phyloP scores from a whole-genome alignment of 352 stramenopile genomes.

The Globisporangium middletonii region DNA sequence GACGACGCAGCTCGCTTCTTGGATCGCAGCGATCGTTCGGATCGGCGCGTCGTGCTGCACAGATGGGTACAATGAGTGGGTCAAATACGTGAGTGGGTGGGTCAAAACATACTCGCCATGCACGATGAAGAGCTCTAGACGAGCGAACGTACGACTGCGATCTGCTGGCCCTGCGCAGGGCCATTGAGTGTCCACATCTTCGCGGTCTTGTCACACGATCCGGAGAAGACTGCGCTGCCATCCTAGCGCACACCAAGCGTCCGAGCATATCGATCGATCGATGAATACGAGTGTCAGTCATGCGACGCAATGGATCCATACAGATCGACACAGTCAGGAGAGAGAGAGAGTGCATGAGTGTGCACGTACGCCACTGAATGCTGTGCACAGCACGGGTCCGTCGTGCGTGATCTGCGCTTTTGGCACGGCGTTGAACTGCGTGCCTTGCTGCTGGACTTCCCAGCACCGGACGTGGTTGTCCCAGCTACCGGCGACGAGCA shows the following conservation, averaged over 20 bases:
- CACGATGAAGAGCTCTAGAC: neutral
- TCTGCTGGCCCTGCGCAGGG: constrained; percentile 66
- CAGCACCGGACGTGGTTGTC: constrained; percentile 82
- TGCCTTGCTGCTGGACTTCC: constrained; percentile 71
- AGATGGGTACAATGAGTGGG: neutral
- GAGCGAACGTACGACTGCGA: constrained; percentile 47
- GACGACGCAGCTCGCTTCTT: constrained; percentile 86
- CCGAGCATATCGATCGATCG: neutral
- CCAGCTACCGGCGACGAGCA: constrained; percentile 74
- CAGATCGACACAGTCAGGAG: neutral
- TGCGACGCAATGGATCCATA: neutral
- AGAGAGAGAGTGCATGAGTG: neutral
- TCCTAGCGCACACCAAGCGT: constrained; percentile 46
- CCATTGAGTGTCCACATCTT: constrained; percentile 93
- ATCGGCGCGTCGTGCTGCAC: constrained; percentile 89
- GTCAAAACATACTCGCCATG: neutral
- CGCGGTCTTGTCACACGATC: constrained; percentile 91
- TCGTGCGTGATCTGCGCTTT: constrained; percentile 87
- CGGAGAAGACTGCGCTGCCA: constrained; percentile 91
- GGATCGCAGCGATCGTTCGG: constrained; percentile 81
- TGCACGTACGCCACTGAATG: constrained; percentile 76
- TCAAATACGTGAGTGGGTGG: neutral
- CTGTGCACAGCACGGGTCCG: constrained; percentile 89
- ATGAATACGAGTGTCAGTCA: neutral
- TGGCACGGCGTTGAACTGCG: constrained; percentile 65